These are phyloP conservation scores for Nevesoporus exiguus DNA, from an alignment of 768 basidiomycete species.

Conservation along the genomic window DNA sequence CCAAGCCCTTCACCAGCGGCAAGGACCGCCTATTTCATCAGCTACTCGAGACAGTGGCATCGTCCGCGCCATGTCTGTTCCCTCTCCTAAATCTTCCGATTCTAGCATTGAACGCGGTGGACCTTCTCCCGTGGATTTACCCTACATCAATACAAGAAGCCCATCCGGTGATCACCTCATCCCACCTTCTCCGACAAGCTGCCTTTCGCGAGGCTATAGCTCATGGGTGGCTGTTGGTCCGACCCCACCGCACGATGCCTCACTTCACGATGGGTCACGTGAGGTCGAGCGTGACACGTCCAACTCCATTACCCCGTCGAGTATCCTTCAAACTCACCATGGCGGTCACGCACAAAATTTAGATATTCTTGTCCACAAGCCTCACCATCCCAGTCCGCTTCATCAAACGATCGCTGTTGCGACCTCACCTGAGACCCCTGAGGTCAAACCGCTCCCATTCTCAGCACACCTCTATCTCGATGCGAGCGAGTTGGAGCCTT, in stretches of 20 bases:
- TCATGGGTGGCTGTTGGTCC: slow-evolving; percentile 10
- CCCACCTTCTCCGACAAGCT: slow-evolving; percentile 10
- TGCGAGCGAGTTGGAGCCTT: not conserved
- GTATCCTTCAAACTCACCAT: not conserved
- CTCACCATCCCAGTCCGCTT: slow-evolving; percentile 1
- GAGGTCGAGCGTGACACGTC: too few relatives aligned
- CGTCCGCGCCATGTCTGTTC: slow-evolving; percentile 18
- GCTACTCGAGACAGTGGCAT: not conserved
- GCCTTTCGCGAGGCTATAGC: slow-evolving; percentile 6
- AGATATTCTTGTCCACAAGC: not conserved
- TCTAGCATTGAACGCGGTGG: not conserved
- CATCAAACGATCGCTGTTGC: not conserved
- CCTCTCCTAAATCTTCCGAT: not conserved
- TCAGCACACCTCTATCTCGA: not conserved
- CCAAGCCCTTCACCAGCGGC: not conserved
- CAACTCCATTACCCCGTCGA: not conserved
- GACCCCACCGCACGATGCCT: slow-evolving; percentile 15
- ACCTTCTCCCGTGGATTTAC: slow-evolving; percentile 12
- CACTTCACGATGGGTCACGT: slow-evolving; percentile 19
- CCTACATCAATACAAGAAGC: slow-evolving; percentile 11
- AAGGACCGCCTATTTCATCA: not conserved
- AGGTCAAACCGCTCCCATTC: not conserved
- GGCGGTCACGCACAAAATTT: not conserved
- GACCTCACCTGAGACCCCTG: not conserved
- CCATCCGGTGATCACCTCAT: slow-evolving; percentile 18